Evolutionary conservation across 2,329 filamentous ascomycete genomes (phyloP).

Genomic region (Nigrospora sphaerica): DNA sequence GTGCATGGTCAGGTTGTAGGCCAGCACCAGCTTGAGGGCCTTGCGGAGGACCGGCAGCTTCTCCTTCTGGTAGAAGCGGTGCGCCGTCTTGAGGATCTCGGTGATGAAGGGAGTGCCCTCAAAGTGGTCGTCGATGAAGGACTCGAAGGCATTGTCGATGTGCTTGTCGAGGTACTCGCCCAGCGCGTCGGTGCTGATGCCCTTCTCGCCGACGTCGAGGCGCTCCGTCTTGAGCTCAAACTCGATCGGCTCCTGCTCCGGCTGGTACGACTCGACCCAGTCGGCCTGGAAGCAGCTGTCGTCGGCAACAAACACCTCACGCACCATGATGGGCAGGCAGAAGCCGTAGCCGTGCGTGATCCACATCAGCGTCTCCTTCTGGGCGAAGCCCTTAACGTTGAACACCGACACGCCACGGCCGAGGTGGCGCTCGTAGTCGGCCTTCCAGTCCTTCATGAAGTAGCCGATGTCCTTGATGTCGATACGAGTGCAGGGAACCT

Average conservation of each 20-base stretch:
- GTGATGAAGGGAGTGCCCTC: slow-evolving; percentile 93
- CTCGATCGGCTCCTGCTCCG: slow-evolving; percentile 63
- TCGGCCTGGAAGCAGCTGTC: slow-evolving; percentile 90
- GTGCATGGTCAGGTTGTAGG: slow-evolving; percentile 91
- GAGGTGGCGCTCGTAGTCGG: slow-evolving; percentile 88
- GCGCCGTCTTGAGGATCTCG: slow-evolving; percentile 91
- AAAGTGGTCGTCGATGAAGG: slow-evolving; percentile 93
- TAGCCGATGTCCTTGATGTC: slow-evolving; percentile 98
- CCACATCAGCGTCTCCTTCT: slow-evolving; percentile 68
- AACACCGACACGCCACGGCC: slow-evolving; percentile 82
- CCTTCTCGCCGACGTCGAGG: slow-evolving; percentile 82
- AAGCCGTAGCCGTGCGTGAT: slow-evolving; percentile 96
- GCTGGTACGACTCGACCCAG: slow-evolving; percentile 77
- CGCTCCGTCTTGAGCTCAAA: slow-evolving; percentile 85
- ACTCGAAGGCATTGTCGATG: slow-evolving; percentile 85
- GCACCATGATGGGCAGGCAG: slow-evolving; percentile 84
- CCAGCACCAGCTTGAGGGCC: slow-evolving; percentile 87
- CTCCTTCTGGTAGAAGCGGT: slow-evolving; percentile 86
- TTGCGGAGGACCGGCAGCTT: slow-evolving; percentile 87
- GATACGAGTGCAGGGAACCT: slow-evolving; percentile 94
- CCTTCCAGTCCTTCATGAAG: slow-evolving; percentile 99
- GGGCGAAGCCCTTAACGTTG: slow-evolving; percentile 82
- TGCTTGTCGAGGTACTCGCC: slow-evolving; percentile 94
- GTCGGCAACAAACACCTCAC: slow-evolving; percentile 87
- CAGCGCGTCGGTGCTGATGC: slow-evolving; percentile 71